phyloP scores from a whole-genome alignment of 108 stramenopile genomes.

The Conticribra guillardii region DNA sequence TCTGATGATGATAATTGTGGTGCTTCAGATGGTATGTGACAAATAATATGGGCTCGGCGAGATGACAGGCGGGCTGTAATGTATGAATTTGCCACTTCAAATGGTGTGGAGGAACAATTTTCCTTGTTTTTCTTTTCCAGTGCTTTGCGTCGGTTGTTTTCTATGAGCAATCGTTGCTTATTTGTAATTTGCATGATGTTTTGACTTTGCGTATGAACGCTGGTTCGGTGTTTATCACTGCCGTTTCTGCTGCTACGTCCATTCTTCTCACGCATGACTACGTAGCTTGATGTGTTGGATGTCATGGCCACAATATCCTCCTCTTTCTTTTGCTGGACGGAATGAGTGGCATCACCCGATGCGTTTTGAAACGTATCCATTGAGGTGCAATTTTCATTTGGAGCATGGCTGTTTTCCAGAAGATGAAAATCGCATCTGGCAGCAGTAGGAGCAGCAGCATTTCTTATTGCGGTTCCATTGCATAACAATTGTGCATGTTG shows the following conservation, averaged over 20 bases:
- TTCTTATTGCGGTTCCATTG: not conserved
- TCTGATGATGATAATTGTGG: not conserved
- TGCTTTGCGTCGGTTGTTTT: conserved; percentile 28
- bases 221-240: no score
- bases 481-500: not conserved
- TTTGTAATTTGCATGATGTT: conserved; percentile 17
- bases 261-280: conserved; percentile 1
- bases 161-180: conserved; percentile 38
- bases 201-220: not conserved
- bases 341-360: no score
- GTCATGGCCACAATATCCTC: no score
- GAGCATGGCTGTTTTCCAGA: no score
- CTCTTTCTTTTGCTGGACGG: no score
- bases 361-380: no score
- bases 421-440: not conserved
- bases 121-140: conserved; percentile 36
- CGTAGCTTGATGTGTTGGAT: not conserved
- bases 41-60: no score
- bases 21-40: not conserved
- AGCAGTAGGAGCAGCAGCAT: not conserved
- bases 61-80: no score
- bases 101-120: not conserved
- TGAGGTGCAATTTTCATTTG: not conserved
- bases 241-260: conserved; percentile 21
- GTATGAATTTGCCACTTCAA: no score